A percentile compares a stretch with the other conserved stretches of the same genome.
Conservation (phyloP, 2,329 filamentous ascomycete species). For the Sporothrix euskadiensis region DNA sequence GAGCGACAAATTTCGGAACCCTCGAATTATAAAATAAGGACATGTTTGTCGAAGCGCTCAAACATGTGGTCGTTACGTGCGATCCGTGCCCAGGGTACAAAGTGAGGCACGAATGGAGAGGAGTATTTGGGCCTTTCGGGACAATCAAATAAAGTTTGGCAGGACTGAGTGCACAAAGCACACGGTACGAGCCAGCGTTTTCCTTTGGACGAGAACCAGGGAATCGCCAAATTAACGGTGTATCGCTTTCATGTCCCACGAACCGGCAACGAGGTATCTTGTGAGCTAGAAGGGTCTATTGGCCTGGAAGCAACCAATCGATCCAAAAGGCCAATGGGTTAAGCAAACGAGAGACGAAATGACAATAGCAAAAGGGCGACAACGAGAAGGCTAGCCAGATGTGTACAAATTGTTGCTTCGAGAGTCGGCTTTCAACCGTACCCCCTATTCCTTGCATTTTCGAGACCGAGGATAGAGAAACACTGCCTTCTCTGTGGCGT, state of each 20-base stretch:
- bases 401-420: not conserved
- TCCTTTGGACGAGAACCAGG: conserved; percentile 2
- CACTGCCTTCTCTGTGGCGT: not conserved
- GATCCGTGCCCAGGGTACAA: not conserved
- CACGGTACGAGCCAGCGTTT: not conserved
- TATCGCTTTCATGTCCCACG: not conserved
- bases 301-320: not conserved
- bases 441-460: not conserved
- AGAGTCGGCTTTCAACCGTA: not conserved
- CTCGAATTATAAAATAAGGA: no score
- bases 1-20: not conserved
- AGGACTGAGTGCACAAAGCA: not conserved
- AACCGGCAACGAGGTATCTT: not conserved
- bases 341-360: not conserved
- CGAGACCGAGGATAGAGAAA: not conserved
- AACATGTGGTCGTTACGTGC: not conserved
- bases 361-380: not conserved
- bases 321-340: not conserved
- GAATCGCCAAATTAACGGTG: not conserved
- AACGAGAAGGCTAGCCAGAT: not conserved
- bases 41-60: not conserved
- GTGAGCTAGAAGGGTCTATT: not conserved
- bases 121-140: not conserved
- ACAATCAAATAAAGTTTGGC: not conserved
- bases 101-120: not conserved